Conservation (phyloP, 495 filamentous ascomycete species). For the Aspergillus mulundensis region DNA sequence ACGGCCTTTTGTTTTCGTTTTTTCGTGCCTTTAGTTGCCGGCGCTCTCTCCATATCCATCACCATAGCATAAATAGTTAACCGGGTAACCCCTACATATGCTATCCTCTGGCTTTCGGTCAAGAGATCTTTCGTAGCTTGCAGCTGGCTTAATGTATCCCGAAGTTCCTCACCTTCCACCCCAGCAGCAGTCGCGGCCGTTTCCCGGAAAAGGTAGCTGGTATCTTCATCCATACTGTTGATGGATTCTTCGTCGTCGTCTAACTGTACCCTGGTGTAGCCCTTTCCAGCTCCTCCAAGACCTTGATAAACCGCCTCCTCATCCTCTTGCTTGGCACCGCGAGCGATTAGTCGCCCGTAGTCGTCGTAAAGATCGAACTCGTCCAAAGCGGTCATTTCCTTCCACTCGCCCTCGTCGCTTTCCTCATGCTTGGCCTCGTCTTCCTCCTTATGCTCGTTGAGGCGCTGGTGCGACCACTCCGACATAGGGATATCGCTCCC, state of each 20-base stretch:
- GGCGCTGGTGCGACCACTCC: slow-evolving; percentile 88
- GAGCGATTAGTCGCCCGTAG: slow-evolving; percentile 78
- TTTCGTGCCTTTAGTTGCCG: slow-evolving; percentile 51
- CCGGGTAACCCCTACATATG: slow-evolving; percentile 87
- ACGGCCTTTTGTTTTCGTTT: slow-evolving; percentile 63
- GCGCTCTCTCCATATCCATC: slow-evolving; percentile 56
- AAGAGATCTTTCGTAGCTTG: slow-evolving; percentile 94
- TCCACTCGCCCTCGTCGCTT: slow-evolving; percentile 67
- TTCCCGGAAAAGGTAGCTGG: slow-evolving; percentile 87
- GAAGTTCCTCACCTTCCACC: slow-evolving; percentile 72
- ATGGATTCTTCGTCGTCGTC: slow-evolving; percentile 92
- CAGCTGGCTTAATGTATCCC: slow-evolving; percentile 83
- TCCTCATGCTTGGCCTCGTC: slow-evolving; percentile 41
- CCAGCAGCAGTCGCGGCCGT: slow-evolving; percentile 53
- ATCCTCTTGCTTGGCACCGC: slow-evolving; percentile 65
- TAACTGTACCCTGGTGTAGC: slow-evolving; percentile 87
- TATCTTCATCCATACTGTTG: slow-evolving; percentile 97
- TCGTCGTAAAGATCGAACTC: slow-evolving; percentile 95
- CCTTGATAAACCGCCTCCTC: slow-evolving; percentile 68
- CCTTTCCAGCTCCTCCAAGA: slow-evolving; percentile 83
- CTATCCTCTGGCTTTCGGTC: slow-evolving; percentile 92
- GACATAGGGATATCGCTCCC: slow-evolving; percentile 46
- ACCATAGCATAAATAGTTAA: slow-evolving; percentile 75
- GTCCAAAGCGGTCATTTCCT: slow-evolving; percentile 88
- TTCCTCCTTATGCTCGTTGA: slow-evolving; percentile 51